These are phyloP conservation scores for Fusarium sambucinum DNA, from an alignment of 2,329 filamentous ascomycete species.

Conservation along the genomic window DNA sequence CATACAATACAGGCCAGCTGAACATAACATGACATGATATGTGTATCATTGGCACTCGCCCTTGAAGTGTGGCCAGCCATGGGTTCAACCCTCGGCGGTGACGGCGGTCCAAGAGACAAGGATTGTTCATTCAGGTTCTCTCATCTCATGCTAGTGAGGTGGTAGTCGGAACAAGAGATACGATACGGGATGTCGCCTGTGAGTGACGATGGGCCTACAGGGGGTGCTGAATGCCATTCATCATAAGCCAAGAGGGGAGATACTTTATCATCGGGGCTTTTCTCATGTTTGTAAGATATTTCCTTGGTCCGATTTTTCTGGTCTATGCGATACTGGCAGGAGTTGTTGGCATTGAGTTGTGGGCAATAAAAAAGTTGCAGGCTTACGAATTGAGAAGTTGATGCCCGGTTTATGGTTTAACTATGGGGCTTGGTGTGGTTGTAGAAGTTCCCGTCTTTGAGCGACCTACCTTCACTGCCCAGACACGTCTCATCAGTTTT, in stretches of 20 bases:
- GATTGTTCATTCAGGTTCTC: conserved; percentile 18
- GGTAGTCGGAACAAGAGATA: conserved; percentile 40
- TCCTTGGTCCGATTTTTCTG: not conserved
- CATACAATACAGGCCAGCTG: conserved; percentile 33
- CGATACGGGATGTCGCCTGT: conserved; percentile 34
- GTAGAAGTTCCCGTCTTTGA: conserved; percentile 1
- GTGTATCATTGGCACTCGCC: conserved; percentile 8
- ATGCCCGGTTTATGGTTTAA: not conserved
- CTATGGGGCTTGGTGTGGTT: conserved; percentile 7
- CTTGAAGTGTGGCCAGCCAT: conserved; percentile 14
- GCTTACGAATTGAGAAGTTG: not conserved
- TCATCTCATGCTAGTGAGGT: conserved; percentile 34
- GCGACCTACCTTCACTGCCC: not conserved
- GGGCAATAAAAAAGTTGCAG: not conserved
- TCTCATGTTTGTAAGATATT: not conserved
- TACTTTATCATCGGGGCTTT: not conserved
- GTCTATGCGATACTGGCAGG: not conserved
- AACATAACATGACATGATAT: conserved; percentile 28
- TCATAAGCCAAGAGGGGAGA: conserved; percentile 8
- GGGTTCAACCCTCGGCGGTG: conserved; percentile 28
- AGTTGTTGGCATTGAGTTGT: not conserved
- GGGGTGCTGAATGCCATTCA: conserved; percentile 11
- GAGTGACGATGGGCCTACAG: conserved; percentile 27
- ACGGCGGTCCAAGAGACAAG: conserved; percentile 27
- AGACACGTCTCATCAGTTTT: not conserved